A percentile compares a stretch with the other conserved stretches of the same genome.
These are phyloP conservation scores for Xylariales sp. DNA, from an alignment of 2,329 filamentous ascomycete genomes.

Conservation along the genomic window DNA sequence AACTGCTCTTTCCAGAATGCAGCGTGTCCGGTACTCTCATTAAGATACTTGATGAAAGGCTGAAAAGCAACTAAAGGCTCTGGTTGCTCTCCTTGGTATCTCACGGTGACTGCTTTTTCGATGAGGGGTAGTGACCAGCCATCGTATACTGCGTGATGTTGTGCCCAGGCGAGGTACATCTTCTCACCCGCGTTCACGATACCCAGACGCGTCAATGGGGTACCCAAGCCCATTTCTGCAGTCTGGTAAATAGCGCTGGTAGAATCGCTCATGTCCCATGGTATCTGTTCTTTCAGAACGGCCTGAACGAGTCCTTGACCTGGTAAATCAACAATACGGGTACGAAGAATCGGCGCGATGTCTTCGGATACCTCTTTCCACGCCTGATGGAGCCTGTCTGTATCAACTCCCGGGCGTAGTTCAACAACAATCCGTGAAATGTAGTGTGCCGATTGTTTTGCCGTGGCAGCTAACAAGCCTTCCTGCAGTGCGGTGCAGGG, in stretches of 20 bases:
- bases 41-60: constrained; percentile 1
- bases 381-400: background rate
- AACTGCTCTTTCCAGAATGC: background rate
- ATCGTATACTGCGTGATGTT: constrained; percentile 1
- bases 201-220: background rate
- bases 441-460: background rate
- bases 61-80: background rate
- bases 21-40: background rate
- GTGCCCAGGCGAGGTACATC: background rate
- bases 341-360: background rate
- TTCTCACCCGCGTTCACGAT: background rate
- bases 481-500: constrained; percentile 5
- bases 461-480: background rate
- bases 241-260: background rate
- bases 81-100: background rate
- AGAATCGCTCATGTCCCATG: background rate
- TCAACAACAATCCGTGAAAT: background rate
- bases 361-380: background rate
- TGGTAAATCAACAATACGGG: background rate
- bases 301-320: background rate
- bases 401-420: background rate
- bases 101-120: background rate
- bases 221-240: background rate
- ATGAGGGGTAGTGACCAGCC: background rate
- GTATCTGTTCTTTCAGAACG: background rate